Percentiles rank a stretch among this genome's conserved stretches.
Conservation (phyloP, 2,329 filamentous ascomycete species). For the Fusarium metavorans region DNA sequence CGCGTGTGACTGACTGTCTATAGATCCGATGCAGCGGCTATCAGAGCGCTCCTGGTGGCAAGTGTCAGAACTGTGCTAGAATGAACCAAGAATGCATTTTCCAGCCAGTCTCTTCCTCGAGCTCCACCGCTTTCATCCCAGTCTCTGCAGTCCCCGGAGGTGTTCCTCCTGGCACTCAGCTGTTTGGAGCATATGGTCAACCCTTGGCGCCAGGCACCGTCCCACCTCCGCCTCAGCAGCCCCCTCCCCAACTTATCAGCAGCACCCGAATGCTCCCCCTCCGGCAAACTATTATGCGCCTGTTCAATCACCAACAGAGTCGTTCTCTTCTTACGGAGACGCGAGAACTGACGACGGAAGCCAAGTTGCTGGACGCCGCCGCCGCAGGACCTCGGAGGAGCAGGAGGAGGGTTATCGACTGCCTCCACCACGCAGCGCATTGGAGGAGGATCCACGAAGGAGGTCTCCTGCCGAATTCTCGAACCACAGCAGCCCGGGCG, state of each 20-base stretch:
- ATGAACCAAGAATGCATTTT: slow-evolving; percentile 73
- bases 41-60: slow-evolving; percentile 68
- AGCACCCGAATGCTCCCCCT: slow-evolving; percentile 46
- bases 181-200: slow-evolving; percentile 70
- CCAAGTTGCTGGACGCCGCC: slow-evolving; percentile 48
- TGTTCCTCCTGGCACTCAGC: slow-evolving; percentile 66
- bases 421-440: slow-evolving; percentile 57
- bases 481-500: slow-evolving; percentile 60
- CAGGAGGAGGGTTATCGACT: slow-evolving; percentile 57
- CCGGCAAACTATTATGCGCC: slow-evolving; percentile 56
- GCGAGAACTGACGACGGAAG: slow-evolving; percentile 49
- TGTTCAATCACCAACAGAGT: slow-evolving; percentile 59
- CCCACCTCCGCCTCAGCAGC: slow-evolving; percentile 35
- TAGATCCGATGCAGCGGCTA: slow-evolving; percentile 73
- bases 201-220: slow-evolving; percentile 57
- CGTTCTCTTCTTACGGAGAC: slow-evolving; percentile 55
- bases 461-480: slow-evolving; percentile 65
- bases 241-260: slow-evolving; percentile 37
- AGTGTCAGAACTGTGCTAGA: slow-evolving; percentile 71
- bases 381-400: slow-evolving; percentile 54
- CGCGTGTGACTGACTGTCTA: slow-evolving; percentile 14
- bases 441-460: slow-evolving; percentile 63
- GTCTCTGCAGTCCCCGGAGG: slow-evolving; percentile 70
- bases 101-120: slow-evolving; percentile 68
- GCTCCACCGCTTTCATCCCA: slow-evolving; percentile 69